phyloP scores from a whole-genome alignment of 2,329 filamentous ascomycete species.

The Colletotrichum tamarilloi region DNA sequence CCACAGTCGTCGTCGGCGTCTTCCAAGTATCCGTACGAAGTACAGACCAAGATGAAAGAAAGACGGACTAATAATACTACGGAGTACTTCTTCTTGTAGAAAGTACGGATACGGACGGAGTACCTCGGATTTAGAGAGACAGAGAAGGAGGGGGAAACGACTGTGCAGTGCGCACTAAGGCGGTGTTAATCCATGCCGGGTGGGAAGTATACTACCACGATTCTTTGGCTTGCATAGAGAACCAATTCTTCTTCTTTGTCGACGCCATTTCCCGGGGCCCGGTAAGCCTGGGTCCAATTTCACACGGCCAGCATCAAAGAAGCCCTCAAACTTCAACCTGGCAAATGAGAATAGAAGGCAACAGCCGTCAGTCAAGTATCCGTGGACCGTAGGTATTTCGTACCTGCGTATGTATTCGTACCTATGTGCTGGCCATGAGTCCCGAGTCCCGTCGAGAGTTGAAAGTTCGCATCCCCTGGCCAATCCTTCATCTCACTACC shows the following conservation, averaged over 20 bases:
- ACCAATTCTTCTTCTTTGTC: conserved; percentile 3
- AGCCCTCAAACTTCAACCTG: conserved; percentile 16
- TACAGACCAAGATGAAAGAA: neutral
- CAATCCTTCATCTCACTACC: conserved; percentile 28
- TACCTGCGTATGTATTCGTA: neutral
- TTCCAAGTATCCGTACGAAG: too few species aligned
- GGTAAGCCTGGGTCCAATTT: conserved; percentile 24
- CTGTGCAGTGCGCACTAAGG: neutral
- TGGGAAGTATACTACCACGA: neutral
- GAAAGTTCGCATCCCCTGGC: conserved; percentile 4
- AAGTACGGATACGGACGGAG: neutral
- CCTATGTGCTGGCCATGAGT: neutral
- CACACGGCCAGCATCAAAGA: conserved; percentile 2
- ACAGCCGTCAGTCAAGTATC: neutral
- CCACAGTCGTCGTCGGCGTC: neutral
- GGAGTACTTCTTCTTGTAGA: neutral
- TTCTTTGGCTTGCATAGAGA: neutral
- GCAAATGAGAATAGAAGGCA: conserved; percentile 12
- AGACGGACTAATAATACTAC: neutral
- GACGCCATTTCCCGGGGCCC: conserved; percentile 3
- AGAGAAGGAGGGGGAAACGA: neutral
- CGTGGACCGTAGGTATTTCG: too few species aligned
- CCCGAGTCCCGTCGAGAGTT: neutral
- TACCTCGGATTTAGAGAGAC: neutral
- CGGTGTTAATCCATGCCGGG: neutral